Conservation (phyloP, 805 yeast species). For the Blastobotrys mokoenaii region DNA sequence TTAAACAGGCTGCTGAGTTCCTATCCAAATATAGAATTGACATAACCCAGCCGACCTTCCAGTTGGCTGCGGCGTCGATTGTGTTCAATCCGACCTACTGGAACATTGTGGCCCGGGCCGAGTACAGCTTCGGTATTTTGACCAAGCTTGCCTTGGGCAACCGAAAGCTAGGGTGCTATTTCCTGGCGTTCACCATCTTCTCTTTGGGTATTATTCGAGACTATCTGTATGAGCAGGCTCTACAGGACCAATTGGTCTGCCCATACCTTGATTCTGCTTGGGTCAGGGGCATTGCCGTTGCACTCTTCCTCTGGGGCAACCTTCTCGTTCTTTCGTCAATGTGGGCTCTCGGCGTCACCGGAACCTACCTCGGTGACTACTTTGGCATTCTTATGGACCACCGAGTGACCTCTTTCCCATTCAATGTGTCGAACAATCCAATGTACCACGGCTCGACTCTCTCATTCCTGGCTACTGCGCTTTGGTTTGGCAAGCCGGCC, state of each 20-base stretch:
- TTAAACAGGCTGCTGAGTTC: too few species aligned
- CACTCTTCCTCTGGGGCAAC: slow-evolving; percentile 60
- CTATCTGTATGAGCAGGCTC: slow-evolving; percentile 57
- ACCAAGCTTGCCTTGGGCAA: slow-evolving; percentile 67
- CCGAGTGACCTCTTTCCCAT: slow-evolving; percentile 88
- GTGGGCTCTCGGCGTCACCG: slow-evolving; percentile 91
- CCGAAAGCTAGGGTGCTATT: slow-evolving; percentile 70
- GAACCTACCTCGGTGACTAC: slow-evolving; percentile 95
- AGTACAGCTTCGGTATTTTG: slow-evolving; percentile 66
- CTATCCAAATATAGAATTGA: neutral
- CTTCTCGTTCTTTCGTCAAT: slow-evolving; percentile 74
- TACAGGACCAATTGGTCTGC: slow-evolving; percentile 61
- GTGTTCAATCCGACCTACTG: slow-evolving; percentile 92
- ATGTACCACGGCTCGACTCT: slow-evolving; percentile 93
- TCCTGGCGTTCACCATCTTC: slow-evolving; percentile 76
- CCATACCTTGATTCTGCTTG: slow-evolving; percentile 36
- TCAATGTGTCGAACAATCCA: slow-evolving; percentile 84
- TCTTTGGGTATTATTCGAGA: slow-evolving; percentile 80
- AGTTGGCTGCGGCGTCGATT: slow-evolving; percentile 38
- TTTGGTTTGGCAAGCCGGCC: slow-evolving; percentile 83
- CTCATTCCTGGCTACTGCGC: slow-evolving; percentile 83
- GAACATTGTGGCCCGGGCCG: slow-evolving; percentile 86
- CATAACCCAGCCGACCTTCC: neutral
- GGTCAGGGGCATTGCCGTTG: slow-evolving; percentile 45
- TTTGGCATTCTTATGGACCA: slow-evolving; percentile 91